phyloP scores from a whole-genome alignment of 176 grass and related monocot species.

The Triticum dicoccoides region DNA sequence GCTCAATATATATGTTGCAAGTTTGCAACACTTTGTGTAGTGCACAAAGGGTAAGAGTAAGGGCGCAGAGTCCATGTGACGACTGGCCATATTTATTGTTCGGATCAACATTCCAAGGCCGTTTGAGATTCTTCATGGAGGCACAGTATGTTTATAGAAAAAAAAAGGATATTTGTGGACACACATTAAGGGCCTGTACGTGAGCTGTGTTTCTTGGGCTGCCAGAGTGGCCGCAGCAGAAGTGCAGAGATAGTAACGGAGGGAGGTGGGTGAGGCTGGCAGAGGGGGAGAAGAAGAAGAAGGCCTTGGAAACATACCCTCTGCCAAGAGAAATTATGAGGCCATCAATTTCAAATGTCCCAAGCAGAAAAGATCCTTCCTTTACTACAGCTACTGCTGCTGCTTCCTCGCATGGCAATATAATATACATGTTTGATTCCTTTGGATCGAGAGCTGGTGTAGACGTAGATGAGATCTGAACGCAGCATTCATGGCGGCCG shows the following conservation, averaged over 20 bases:
- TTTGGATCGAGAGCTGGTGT: conserved; percentile 19
- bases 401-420: background rate
- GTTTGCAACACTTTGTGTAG: background rate
- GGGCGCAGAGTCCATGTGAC: background rate
- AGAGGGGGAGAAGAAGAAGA: background rate
- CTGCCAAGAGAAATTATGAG: conserved; percentile 40
- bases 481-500: conserved; percentile 30
- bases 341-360: conserved; percentile 52
- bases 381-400: background rate
- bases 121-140: background rate
- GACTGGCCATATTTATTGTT: background rate
- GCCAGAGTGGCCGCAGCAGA: background rate
- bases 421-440: conserved; percentile 5
- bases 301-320: conserved; percentile 39
- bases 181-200: background rate
- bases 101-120: background rate
- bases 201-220: background rate
- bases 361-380: conserved; percentile 9
- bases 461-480: background rate
- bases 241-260: background rate
- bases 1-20: background rate
- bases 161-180: background rate
- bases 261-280: background rate
- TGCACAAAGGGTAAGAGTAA: background rate
- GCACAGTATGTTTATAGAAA: background rate